Percentiles rank a stretch among this genome's conserved stretches.
These are phyloP conservation scores for Neurospora sp. DNA, from an alignment of 495 filamentous ascomycete genomes.

Conservation along the genomic window DNA sequence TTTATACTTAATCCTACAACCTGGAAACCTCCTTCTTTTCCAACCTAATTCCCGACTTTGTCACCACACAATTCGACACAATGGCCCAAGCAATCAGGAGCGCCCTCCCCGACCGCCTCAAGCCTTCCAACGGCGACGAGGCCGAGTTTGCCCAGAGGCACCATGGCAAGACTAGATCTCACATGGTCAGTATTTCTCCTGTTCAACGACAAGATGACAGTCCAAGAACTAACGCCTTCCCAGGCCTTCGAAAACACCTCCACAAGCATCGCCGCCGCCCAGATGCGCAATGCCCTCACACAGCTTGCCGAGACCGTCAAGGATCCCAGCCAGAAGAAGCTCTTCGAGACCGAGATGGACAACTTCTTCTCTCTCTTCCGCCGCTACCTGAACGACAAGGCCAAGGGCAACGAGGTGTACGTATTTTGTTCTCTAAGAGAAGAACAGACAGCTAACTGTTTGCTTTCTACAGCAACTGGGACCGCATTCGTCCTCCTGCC, in stretches of 20 bases:
- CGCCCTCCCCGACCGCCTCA: constrained; percentile 73
- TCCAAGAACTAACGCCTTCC: constrained; percentile 6
- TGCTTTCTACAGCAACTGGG: constrained; percentile 59
- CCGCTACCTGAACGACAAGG: constrained; percentile 95
- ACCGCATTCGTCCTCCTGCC: constrained; percentile 87
- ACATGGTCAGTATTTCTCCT: constrained; percentile 68
- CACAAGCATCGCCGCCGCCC: constrained; percentile 90
- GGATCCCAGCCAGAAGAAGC: constrained; percentile 74
- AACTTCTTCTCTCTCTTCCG: constrained; percentile 99
- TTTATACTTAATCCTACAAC: not conserved
- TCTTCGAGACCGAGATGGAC: constrained; percentile 98
- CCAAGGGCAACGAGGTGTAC: constrained; percentile 83
- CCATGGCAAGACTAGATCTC: constrained; percentile 90
- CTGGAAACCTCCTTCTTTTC: not conserved
- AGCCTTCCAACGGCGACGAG: constrained; percentile 48
- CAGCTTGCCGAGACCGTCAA: constrained; percentile 82
- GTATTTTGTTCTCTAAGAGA: constrained; percentile 10
- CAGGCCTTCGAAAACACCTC: constrained; percentile 99
- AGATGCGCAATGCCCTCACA: constrained; percentile 98
- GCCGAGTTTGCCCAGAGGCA: constrained; percentile 55
- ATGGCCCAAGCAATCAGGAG: constrained; percentile 60
- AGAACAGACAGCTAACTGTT: constrained; percentile 15
- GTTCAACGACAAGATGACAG: constrained; percentile 2
- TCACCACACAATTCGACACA: constrained; percentile 21
- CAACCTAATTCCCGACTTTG: not conserved